Base-by-base conservation (phyloP, 192 early-diverging fungal species). In the Gigaspora rosea region DNA sequence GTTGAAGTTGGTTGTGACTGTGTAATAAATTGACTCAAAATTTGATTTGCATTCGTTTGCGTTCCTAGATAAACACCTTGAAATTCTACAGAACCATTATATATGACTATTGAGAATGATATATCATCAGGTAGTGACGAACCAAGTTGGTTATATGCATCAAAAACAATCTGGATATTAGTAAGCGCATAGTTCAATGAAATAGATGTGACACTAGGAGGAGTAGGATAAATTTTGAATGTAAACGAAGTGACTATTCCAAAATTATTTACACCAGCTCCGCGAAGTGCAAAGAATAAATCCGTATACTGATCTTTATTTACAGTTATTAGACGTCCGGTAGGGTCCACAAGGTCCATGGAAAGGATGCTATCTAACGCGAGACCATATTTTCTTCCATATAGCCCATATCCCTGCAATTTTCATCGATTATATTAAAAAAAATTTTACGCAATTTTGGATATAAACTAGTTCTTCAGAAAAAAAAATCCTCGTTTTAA, bases 211-310 rank as follows among this genome's bases (percentile, higher is more conserved):
- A 81, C 82, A 70, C 79, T 76, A 62, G 73, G 6, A 0, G 80
- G 80, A 41, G 78, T 63, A 68, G 78, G 78, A 52, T 73, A 62
- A 46, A 81, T 68, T 58, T 72, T 54, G 51, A 88, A 65, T 9
- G 74, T 81, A 46, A 85, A 81, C 12, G 80, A 63, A 13, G 83
- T 83, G 20, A 87, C 83, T 10, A 88, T 79, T 50, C 80, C 86
- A 77, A 67, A 87, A 18, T 72, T 83, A n/a, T 82, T 81, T 52
- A 82, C 85, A 11, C 90, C 90, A 12, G 86, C 91, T n/a, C 90
- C 90, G 51, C 89, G 79, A 3, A 91, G 63, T 0, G 90, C 88
- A 79, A 81, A 92, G 67, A 89, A 92, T 18, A 92, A 73, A 78
- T 92, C 91, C 7, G 74, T 27, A 72, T 91, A 81, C 32, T 80